A percentile compares a stretch with the other conserved stretches of the same genome.
These are phyloP conservation scores for Lipomyces anomalus DNA, from an alignment of 805 yeast genomes.

Conservation along the genomic window DNA sequence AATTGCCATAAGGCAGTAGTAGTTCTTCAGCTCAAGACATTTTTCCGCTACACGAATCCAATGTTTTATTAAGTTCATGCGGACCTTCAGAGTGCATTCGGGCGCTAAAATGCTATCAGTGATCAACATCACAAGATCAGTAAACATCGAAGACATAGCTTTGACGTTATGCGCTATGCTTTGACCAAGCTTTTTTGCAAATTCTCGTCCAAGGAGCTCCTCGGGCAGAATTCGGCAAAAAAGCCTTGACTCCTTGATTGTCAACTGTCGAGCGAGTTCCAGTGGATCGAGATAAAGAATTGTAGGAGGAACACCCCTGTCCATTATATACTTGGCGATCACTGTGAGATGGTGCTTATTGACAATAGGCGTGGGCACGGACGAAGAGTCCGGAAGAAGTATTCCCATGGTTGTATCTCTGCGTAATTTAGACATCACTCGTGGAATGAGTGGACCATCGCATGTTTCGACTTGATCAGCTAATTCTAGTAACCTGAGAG, in stretches of 20 bases:
- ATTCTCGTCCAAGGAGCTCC: slow-evolving; percentile 41
- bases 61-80: slow-evolving; percentile 64
- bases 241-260: slow-evolving; percentile 65
- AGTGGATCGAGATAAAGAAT: slow-evolving; percentile 59
- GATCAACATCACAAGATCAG: slow-evolving; percentile 75
- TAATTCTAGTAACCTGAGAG: slow-evolving; percentile 13
- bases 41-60: slow-evolving; percentile 77
- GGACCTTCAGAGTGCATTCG: slow-evolving; percentile 47
- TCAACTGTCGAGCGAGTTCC: slow-evolving; percentile 78
- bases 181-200: slow-evolving; percentile 32
- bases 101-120: slow-evolving; percentile 63
- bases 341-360: slow-evolving; percentile 10
- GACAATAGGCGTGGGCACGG: slow-evolving; percentile 23
- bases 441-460: slow-evolving; percentile 17
- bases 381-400: slow-evolving; percentile 20
- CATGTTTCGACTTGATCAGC: slow-evolving; percentile 7
- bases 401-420: slow-evolving; percentile 14
- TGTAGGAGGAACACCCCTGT: slow-evolving; percentile 32
- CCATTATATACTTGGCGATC: slow-evolving; percentile 7
- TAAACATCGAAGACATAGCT: slow-evolving; percentile 64
- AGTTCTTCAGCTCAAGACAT: slow-evolving; percentile 70
- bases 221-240: slow-evolving; percentile 63
- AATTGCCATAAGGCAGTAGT: slow-evolving; percentile 87
- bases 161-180: slow-evolving; percentile 33
- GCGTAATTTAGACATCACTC: slow-evolving; percentile 21